Percentiles rank a stretch among this genome's conserved stretches.
phyloP scores from a whole-genome alignment of 805 yeast species.

The Scheffersomyces coipomensis region DNA sequence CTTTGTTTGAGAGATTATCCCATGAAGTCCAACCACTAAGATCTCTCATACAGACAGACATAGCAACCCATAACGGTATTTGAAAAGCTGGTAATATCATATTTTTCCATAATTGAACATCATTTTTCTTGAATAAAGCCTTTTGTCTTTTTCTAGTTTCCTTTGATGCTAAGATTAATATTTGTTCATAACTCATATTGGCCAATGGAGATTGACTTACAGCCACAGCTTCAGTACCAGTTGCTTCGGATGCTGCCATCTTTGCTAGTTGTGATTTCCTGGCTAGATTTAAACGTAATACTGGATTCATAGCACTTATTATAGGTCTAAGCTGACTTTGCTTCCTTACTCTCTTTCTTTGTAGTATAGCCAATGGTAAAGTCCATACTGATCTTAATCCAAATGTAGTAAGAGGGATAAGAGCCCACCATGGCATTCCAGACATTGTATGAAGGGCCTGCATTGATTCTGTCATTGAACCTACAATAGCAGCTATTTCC shows the following conservation, averaged over 20 bases:
- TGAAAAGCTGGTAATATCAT: constrained; percentile 74
- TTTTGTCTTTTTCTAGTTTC: constrained; percentile 78
- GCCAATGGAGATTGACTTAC: constrained; percentile 30
- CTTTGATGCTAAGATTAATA: constrained; percentile 67
- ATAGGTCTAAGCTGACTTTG: constrained; percentile 75
- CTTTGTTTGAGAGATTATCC: constrained; percentile 39
- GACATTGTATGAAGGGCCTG: constrained; percentile 51
- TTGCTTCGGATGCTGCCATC: constrained; percentile 13
- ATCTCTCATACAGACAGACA: constrained; percentile 73
- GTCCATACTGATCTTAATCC: constrained; percentile 65
- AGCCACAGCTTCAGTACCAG: constrained; percentile 9
- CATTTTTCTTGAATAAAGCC: constrained; percentile 59
- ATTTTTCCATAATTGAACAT: constrained; percentile 81
- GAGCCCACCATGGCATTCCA: constrained; percentile 79
- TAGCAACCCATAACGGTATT: constrained; percentile 80
- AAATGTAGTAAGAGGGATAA: constrained; percentile 74
- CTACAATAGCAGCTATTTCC: constrained; percentile 31
- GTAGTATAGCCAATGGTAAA: constrained; percentile 73
- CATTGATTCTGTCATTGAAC: constrained; percentile 35
- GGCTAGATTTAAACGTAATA: constrained; percentile 58
- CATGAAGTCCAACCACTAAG: constrained; percentile 66
- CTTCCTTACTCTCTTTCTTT: constrained; percentile 63
- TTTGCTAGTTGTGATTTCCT: constrained; percentile 42
- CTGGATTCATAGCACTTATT: constrained; percentile 71
- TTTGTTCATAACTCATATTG: constrained; percentile 71